Base-by-base conservation (phyloP, 768 basidiomycete species). In the Phanerodontia chrysosporium region DNA sequence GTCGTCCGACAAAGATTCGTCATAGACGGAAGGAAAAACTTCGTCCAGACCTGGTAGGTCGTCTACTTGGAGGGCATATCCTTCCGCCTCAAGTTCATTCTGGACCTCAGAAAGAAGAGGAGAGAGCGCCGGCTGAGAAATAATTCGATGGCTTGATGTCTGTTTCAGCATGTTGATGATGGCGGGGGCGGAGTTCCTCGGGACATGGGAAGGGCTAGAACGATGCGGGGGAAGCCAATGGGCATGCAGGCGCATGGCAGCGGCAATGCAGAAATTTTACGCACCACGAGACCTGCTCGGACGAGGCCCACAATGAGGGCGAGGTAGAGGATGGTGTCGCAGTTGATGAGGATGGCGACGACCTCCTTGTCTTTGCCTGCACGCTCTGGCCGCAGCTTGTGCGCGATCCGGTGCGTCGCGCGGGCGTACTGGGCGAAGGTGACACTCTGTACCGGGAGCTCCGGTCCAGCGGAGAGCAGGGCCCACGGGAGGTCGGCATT, bases 281-380 rank as follows among this genome's bases (percentile, higher is more conserved):
- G 32, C 36, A 58, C 60, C 3, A 58, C 59, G 42, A 58, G 39
- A 13, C 64, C 67, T 2, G 64, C 61, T 8, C 64, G 57, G n/a
- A 68, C 55, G 10, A 67, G 28, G 9, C 69, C 66, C 25, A 65
- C 25, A 9, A 63, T 49, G 27, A 56, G 58, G 16, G 57, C 53
- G 36, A 58, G 46, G 60, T 67, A 68, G 13, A 62, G 55, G 54
- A 67, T 60, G 12, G 65, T 60, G 49, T 78, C 76, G 22, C 35
- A 42, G 49, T 51, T 45, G 21, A 58, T 10, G n/a, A 58, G 28
- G 28, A 58, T 6, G 2, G 49, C 57, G 24, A 51, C 36, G 35
- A 58, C 49, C 24, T 51, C 57, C 18, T 32, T 28, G 21, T 58
- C 57, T 9, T 5, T 5, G 22, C 57, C 57, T 18, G 8, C 49